Base-by-base conservation (phyloP, 2,329 filamentous ascomycete species). In the Aureobasidium subglaciale region DNA sequence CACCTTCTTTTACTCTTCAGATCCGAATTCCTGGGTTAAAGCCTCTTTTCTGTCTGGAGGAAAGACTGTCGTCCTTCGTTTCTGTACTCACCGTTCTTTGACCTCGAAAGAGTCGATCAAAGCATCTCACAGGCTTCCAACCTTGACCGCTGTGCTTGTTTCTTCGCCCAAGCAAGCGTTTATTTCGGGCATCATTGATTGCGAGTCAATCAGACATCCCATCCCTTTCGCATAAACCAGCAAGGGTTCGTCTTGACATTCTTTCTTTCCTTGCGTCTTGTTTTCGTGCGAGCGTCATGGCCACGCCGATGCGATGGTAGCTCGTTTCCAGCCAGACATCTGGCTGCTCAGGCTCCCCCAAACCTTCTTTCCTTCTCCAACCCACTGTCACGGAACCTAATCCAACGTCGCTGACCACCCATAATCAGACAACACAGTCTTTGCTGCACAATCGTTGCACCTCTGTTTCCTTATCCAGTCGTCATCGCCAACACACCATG, bases 401-500 rank as follows among this genome's bases (percentile, higher is more conserved):
- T 22, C 34, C 22, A 38, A 16, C 32, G 32, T 55, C 16, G 24
- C 53, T 55, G 41, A 55, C 52, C 32, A 9, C 8, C 5, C 15
- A 18, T 18, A 24, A 11, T 38, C 9, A 38, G 9, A 20, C 22
- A 13, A 25, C 43, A 35, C 13, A 35, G 10, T n/a, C 8, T 38
- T 10, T 15, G 25, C 46, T 10, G 35, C 38, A 50, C 7, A 11
- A 45, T 11, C n/a, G 11, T 16, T 32, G 42, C 42, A 11, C 42
- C 11, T 45, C 27, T 5, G 11, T 2, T 32, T 20, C n/a, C 8
- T 20, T 20, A 24, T 25, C 9, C 11, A n/a, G 22, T 38, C 29
- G 8, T n/a, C 16, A 27, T 13, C 34, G 24, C 11, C 46, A n/a
- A n/a, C n/a, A n/a, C n/a, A n/a, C 53, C 55, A 65, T 65, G 62